A percentile compares a stretch with the other conserved stretches of the same genome.
Conservation (phyloP, 73 alveolate genomes). For the Tetrahymena borealis region DNA sequence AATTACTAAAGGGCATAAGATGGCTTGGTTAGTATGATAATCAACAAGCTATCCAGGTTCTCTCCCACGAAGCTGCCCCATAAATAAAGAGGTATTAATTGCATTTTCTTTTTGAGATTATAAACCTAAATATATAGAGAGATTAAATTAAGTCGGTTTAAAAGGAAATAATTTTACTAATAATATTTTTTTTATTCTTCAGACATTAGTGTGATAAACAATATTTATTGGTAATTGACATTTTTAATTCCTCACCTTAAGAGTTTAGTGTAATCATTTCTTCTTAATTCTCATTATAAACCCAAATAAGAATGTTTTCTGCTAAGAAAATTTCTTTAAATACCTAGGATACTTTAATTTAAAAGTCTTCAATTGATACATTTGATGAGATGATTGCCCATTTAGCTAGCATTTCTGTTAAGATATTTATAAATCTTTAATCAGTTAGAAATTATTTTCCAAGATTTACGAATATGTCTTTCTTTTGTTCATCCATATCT, state of each 20-base stretch:
- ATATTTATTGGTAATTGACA: too few species aligned
- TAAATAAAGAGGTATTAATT: neutral
- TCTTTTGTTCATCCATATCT: neutral
- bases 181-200: too few species aligned
- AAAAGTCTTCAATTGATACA: neutral
- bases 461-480: neutral
- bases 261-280: too few species aligned
- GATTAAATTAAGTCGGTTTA: too few species aligned
- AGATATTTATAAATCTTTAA: neutral
- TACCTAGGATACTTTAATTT: neutral
- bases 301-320: too few species aligned
- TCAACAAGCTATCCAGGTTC: neutral
- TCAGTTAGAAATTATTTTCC: neutral
- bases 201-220: too few species aligned
- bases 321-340: neutral
- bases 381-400: neutral
- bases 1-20: neutral
- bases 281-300: too few species aligned
- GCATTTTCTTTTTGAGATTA: too few species aligned
- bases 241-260: too few species aligned
- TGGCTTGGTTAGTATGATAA: neutral
- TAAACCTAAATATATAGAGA: too few species aligned
- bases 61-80: neutral
- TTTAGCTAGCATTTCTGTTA: neutral
- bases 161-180: too few species aligned